phyloP scores from a whole-genome alignment of 345 rosid species.

The Noccaea bulbosa region DNA sequence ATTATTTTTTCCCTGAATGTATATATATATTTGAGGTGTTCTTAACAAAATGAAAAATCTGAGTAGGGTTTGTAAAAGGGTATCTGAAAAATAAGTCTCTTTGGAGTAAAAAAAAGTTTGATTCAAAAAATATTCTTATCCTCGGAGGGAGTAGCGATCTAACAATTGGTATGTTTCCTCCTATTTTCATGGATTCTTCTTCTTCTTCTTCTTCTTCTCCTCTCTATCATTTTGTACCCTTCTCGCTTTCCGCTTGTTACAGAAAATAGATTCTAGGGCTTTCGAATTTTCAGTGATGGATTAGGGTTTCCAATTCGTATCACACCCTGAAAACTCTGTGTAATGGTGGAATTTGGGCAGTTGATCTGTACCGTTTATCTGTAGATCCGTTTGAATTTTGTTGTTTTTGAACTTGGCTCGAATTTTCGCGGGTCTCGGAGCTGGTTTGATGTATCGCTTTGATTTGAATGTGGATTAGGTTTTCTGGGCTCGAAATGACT shows the following conservation, averaged over 20 bases:
- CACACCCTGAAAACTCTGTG: neutral
- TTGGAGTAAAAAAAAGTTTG: constrained; percentile 18
- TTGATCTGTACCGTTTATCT: constrained; percentile 1
- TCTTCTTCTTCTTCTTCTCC: neutral
- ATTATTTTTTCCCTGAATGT: neutral
- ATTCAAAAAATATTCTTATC: constrained; percentile 35
- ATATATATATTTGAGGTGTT: constrained; percentile 22
- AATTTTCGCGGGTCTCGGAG: constrained; percentile 25
- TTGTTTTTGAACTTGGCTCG: constrained; percentile 7
- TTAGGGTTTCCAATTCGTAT: neutral
- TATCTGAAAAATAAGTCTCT: constrained; percentile 23
- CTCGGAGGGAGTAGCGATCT: constrained; percentile 25
- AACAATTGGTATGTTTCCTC: constrained; percentile 38
- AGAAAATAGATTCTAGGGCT: constrained; percentile 12
- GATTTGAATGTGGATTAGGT: constrained; percentile 13
- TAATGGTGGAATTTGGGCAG: constrained; percentile 3
- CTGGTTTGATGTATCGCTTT: constrained; percentile 3
- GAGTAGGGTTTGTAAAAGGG: constrained; percentile 38
- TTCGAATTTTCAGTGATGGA: constrained; percentile 21
- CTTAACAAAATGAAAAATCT: neutral
- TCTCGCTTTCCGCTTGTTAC: neutral
- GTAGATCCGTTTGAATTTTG: constrained; percentile 31
- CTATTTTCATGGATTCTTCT: constrained; percentile 13
- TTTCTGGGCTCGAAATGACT: neutral
- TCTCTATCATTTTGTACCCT: neutral